phyloP scores from a whole-genome alignment of 2,329 filamentous ascomycete genomes.

The Phyllosticta citriasiana region DNA sequence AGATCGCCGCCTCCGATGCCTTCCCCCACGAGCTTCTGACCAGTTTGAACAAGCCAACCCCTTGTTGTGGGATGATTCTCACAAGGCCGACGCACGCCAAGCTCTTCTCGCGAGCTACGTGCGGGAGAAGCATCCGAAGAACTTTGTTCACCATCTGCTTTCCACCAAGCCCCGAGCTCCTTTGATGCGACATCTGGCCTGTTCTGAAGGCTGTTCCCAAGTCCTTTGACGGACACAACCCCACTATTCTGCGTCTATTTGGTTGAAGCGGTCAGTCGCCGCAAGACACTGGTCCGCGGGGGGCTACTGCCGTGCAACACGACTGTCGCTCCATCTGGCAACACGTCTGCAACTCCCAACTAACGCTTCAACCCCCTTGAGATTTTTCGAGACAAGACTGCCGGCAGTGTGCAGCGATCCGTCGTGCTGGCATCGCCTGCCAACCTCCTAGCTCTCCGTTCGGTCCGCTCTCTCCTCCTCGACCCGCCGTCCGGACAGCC shows the following conservation, averaged over 20 bases:
- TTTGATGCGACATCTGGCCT: background rate
- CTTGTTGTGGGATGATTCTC: background rate
- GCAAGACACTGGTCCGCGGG: slow-evolving; percentile 1
- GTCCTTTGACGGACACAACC: background rate
- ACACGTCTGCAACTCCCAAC: slow-evolving; percentile 3
- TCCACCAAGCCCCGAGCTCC: background rate
- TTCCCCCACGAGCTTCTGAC: background rate
- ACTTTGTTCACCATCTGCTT: background rate
- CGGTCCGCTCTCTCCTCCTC: background rate
- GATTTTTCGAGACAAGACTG: background rate
- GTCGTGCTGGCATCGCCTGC: background rate
- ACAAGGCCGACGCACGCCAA: background rate
- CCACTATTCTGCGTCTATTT: background rate
- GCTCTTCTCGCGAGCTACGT: background rate
- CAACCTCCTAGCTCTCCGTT: background rate
- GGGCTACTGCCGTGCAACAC: slow-evolving; percentile 1
- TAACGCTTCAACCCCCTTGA: background rate
- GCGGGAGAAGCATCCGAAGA: background rate
- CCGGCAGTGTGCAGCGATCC: slow-evolving; percentile 3
- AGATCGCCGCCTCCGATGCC: background rate
- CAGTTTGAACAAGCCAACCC: background rate
- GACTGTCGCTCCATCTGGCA: slow-evolving; percentile 3
- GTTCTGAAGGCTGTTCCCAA: background rate
- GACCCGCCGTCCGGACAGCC: background rate
- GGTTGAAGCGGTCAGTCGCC: slow-evolving; percentile 2